Evolutionary conservation across 176 grass and related monocot species (phyloP).

Genomic region (maize (Zea mays)): DNA sequence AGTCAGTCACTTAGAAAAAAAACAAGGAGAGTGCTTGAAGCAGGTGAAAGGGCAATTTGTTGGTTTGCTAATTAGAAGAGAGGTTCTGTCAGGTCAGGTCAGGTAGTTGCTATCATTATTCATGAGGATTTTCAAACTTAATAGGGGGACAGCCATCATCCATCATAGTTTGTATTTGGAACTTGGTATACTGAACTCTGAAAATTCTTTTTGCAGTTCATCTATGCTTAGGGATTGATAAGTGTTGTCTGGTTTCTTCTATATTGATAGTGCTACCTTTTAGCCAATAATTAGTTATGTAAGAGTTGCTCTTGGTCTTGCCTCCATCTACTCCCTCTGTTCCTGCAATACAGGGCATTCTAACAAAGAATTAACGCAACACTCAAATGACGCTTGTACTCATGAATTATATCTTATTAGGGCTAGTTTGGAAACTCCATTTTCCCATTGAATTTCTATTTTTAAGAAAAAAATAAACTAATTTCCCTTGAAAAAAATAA

Average conservation of each 20-base stretch:
- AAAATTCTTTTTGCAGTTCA: slow-evolving; percentile 87
- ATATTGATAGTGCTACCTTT: slow-evolving; percentile 42
- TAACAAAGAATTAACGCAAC: too few relatives aligned
- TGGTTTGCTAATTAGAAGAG: slow-evolving; percentile 57
- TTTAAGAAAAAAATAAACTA: too few relatives aligned
- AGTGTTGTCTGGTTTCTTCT: slow-evolving; percentile 53
- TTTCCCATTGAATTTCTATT: too few relatives aligned
- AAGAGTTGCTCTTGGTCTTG: neutral
- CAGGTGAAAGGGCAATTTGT: slow-evolving; percentile 37
- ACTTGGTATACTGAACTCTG: slow-evolving; percentile 68
- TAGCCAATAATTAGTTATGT: slow-evolving; percentile 31
- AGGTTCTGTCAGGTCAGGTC: slow-evolving; percentile 55
- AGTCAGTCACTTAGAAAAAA: slow-evolving; percentile 50
- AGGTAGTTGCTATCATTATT: slow-evolving; percentile 47
- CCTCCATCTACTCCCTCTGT: neutral
- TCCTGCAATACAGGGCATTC: too few relatives aligned
- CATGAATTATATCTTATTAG: too few relatives aligned
- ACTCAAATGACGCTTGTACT: too few relatives aligned
- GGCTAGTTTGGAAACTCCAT: too few relatives aligned
- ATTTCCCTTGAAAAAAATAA: too few relatives aligned
- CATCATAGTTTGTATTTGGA: slow-evolving; percentile 62
- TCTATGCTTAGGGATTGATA: slow-evolving; percentile 70
- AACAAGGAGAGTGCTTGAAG: slow-evolving; percentile 38
- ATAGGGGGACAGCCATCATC: slow-evolving; percentile 57
- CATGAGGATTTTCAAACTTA: slow-evolving; percentile 39